A percentile compares a stretch with the other conserved stretches of the same genome.
Evolutionary conservation across 2,329 filamentous ascomycete genomes (phyloP).

Genomic region (Biscogniauxia mediterranea): DNA sequence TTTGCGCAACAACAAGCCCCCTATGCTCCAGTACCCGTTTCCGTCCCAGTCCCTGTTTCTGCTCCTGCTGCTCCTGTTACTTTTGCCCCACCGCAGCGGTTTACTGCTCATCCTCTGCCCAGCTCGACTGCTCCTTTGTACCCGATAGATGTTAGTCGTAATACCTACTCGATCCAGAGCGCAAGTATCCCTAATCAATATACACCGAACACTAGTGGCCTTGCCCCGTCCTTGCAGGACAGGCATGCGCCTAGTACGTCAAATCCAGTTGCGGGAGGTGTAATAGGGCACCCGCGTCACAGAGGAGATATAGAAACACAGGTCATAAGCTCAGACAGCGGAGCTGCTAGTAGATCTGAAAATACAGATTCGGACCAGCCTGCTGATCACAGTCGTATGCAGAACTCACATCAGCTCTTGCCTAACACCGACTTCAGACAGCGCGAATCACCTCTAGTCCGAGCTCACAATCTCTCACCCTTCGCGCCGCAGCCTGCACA

Average conservation of each 20-base stretch:
- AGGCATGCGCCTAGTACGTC: conserved; percentile 8
- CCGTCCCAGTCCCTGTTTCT: not conserved
- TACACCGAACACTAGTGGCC: conserved; percentile 7
- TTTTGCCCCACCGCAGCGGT: conserved; percentile 14
- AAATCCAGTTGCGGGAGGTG: conserved; percentile 10
- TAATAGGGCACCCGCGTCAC: conserved; percentile 11
- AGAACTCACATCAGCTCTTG: conserved; percentile 36
- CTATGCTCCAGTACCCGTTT: conserved; percentile 6
- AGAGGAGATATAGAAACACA: conserved; percentile 27
- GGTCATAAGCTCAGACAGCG: conserved; percentile 39
- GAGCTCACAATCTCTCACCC: conserved; percentile 70
- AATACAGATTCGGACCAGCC: conserved; percentile 36
- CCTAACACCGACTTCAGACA: conserved; percentile 39
- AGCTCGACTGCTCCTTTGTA: conserved; percentile 3
- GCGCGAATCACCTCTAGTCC: conserved; percentile 62
- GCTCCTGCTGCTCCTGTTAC: not conserved
- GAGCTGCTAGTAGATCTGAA: conserved; percentile 42
- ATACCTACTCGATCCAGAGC: conserved; percentile 12
- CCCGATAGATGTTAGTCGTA: conserved; percentile 13
- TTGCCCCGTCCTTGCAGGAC: conserved; percentile 13
- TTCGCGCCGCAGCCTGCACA: conserved; percentile 74
- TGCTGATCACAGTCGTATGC: conserved; percentile 34
- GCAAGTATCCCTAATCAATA: conserved; percentile 20
- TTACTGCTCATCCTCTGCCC: conserved; percentile 13
- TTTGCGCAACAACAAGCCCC: conserved; percentile 34